Conservation (phyloP, 371 early-diverging fungal genomes). For the Rhizopus sp. region DNA sequence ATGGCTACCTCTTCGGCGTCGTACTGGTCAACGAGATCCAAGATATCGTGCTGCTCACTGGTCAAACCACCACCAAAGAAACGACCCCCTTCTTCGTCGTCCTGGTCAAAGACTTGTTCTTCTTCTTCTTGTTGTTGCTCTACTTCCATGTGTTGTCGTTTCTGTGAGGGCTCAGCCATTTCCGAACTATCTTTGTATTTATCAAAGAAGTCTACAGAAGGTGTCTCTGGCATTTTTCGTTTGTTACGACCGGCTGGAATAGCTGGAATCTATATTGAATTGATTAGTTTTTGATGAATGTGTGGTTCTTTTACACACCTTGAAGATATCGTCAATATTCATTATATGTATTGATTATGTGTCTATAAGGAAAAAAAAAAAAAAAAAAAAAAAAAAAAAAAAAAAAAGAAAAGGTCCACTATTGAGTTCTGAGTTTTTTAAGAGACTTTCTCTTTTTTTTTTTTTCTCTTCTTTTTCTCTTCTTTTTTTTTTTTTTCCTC, state of each 20-base stretch:
- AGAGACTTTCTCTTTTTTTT: background rate
- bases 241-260: conserved; percentile 63
- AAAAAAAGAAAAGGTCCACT: background rate
- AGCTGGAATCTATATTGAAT: conserved; percentile 48
- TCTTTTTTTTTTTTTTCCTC: background rate
- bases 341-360: conserved; percentile 33
- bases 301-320: conserved; percentile 39
- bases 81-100: conserved; percentile 63
- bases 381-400: too few relatives aligned
- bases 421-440: too few relatives aligned
- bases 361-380: background rate
- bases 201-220: conserved; percentile 50
- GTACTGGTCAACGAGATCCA: conserved; percentile 83
- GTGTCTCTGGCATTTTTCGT: conserved; percentile 61
- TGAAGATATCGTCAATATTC: conserved; percentile 76
- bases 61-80: conserved; percentile 89
- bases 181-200: conserved; percentile 36
- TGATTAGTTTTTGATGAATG: background rate
- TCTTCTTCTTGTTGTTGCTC: conserved; percentile 28
- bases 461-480: conserved; percentile 1
- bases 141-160: conserved; percentile 28
- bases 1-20: conserved; percentile 71
- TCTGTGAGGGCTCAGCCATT: conserved; percentile 16
- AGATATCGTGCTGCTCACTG: conserved; percentile 72
- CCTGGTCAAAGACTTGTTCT: conserved; percentile 10